Percentiles rank a stretch among this genome's conserved stretches.
Conservation (phyloP, 73 alveolate species). For the Symbiodinium natans region DNA sequence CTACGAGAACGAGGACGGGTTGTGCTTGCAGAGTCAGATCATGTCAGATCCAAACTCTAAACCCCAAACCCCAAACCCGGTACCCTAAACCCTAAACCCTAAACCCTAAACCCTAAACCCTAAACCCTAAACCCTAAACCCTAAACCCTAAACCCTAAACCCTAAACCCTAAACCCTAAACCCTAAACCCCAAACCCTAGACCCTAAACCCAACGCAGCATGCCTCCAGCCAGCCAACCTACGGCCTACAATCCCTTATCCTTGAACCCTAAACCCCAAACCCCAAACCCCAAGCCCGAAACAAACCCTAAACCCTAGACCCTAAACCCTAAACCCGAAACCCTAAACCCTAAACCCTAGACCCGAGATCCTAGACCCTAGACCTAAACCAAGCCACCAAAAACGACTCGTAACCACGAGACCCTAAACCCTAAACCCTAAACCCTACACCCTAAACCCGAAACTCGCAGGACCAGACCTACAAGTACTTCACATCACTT, state of each 20-base stretch:
- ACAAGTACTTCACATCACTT: constrained; percentile 76
- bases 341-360: background rate
- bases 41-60: too few species aligned
- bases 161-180: background rate
- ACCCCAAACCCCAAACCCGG: background rate
- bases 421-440: background rate
- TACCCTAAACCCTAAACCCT: background rate
- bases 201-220: too few species aligned
- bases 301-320: background rate
- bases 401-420: too few species aligned
- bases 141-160: background rate
- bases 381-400: too few species aligned
- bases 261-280: background rate
- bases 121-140: background rate
- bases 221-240: too few species aligned
- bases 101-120: background rate
- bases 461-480: constrained; percentile 35
- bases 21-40: background rate
- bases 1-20: background rate
- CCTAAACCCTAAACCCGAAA: background rate
- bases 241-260: background rate
- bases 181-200: background rate
- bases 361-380: too few species aligned
- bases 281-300: background rate
- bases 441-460: background rate